Evolutionary conservation across 208 protist genomes (phyloP), one percentile per base, ranked within the genome.

Genomic region (Acanthamoeba royreba): DNA sequence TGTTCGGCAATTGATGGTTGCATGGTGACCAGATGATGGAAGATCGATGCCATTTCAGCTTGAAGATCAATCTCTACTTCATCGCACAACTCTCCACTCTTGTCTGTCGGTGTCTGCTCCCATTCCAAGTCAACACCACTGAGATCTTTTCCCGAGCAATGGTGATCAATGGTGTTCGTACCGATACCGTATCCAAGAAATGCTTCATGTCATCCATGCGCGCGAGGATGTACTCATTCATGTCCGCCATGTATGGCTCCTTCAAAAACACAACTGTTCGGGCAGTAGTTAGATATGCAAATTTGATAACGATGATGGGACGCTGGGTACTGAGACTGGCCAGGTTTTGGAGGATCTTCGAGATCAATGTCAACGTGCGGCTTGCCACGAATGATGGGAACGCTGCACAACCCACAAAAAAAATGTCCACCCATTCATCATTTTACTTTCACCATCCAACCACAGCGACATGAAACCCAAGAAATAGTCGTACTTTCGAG

Each of bases 311-410:
- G 31, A 40, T 88, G 9, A n/a, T n/a, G 17, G 45, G 31, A 88
- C 28, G 4, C 22, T 25, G n/a, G 15, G 1, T 55, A 88, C 79
- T 22, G 25, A 88, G 46, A 28, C 61, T 88, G 19, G 79, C 79
- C 79, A 88, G 49, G 22, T 88, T 88, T 28, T 88, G 79, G 35
- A 88, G 43, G 35, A 61, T 88, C 79, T 88, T 88, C 15, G 79
- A 53, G 35, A 88, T 55, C 46, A 88, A 47, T 15, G 79, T 88
- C 46, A 88, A 61, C 28, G 79, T 88, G 49, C 79, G 79, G 22
- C 47, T 61, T 31, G 79, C 79, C 33, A 63, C 79, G 31, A 88
- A 63, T 17, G 79, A 45, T 22, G 79, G 79, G 49, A 63, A 61
- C 5, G 79, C 79, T 88, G 43, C 42, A 49, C n/a, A n/a, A n/a